A percentile compares a stretch with the other conserved stretches of the same genome.
phyloP scores from a whole-genome alignment of 2,329 filamentous ascomycete genomes.

The Epichloe hybrida region DNA sequence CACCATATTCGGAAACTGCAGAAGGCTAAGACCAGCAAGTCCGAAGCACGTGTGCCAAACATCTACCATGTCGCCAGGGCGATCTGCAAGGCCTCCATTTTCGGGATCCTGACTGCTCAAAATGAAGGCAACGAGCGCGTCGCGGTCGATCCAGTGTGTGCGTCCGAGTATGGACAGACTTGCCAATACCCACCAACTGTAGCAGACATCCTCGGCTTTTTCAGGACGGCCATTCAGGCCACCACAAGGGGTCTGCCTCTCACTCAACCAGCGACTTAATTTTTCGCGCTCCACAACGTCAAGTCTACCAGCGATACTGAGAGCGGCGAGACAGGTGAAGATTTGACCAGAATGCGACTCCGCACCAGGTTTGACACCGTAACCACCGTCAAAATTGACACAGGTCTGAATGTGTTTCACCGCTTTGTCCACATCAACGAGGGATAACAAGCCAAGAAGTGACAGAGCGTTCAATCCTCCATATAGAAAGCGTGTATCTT shows the following conservation, averaged over 20 bases:
- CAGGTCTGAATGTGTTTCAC: constrained; percentile 69
- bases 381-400: constrained; percentile 88
- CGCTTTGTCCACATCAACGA: constrained; percentile 69
- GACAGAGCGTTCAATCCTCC: constrained; percentile 82
- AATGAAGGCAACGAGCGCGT: constrained; percentile 70
- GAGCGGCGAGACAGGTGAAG: constrained; percentile 80
- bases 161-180: constrained; percentile 80
- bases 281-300: constrained; percentile 74
- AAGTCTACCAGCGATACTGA: constrained; percentile 69
- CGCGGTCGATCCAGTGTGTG: constrained; percentile 84
- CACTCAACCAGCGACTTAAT: constrained; percentile 80
- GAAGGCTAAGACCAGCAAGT: constrained; percentile 71
- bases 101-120: constrained; percentile 78
- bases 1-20: constrained; percentile 62
- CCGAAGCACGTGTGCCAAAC: constrained; percentile 94
- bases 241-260: constrained; percentile 75
- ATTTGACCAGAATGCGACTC: constrained; percentile 94
- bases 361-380: constrained; percentile 76
- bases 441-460: constrained; percentile 56
- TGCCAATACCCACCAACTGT: constrained; percentile 97
- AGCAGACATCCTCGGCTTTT: constrained; percentile 93
- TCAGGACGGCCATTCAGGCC: constrained; percentile 90
- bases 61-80: constrained; percentile 89
- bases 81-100: constrained; percentile 73
- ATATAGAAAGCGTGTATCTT: constrained; percentile 89